These are phyloP conservation scores for Excoecaria cochinchinensis DNA, from an alignment of 345 rosid species.

Conservation along the genomic window DNA sequence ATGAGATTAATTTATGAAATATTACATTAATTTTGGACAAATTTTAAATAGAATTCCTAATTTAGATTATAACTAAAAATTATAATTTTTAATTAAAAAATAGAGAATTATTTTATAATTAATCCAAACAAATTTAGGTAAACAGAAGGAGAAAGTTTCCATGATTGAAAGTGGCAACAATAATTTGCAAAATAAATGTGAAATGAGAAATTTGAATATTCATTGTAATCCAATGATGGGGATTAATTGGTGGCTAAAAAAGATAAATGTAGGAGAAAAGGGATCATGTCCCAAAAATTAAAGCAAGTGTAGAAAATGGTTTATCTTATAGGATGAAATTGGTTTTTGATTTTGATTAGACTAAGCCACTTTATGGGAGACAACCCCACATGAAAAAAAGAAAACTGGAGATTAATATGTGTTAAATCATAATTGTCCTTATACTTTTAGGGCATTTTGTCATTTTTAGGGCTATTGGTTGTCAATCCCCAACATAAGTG, in stretches of 20 bases:
- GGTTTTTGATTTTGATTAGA: conserved; percentile 22
- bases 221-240: conserved; percentile 8
- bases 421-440: conserved; percentile 26
- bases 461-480: conserved; percentile 5
- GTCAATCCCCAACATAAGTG: conserved; percentile 13
- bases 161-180: no score
- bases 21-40: no score
- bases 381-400: conserved; percentile 32
- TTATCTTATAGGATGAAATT: background rate
- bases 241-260: background rate
- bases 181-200: background rate
- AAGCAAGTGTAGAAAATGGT: conserved; percentile 13
- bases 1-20: no score
- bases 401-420: conserved; percentile 11
- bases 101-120: no score
- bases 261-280: conserved; percentile 10
- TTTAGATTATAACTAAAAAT: no score
- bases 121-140: no score
- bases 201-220: background rate
- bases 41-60: no score
- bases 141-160: no score
- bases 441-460: conserved; percentile 6
- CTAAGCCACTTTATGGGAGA: conserved; percentile 35
- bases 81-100: no score
- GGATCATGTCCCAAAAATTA: conserved; percentile 32